Conservation (phyloP, 306 rosid species). For the Benincasa hispida region DNA sequence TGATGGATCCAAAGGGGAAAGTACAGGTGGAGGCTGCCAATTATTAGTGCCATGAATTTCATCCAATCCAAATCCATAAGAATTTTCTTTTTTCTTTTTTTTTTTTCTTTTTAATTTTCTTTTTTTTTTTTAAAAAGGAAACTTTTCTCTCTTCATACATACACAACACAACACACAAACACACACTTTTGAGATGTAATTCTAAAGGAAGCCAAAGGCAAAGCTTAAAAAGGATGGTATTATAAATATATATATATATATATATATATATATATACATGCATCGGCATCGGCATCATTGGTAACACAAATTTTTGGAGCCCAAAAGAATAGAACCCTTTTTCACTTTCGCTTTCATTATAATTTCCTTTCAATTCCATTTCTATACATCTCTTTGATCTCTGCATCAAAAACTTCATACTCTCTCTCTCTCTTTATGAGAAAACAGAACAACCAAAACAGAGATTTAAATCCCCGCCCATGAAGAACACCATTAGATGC, state of each 20-base stretch:
- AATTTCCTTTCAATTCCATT: neutral
- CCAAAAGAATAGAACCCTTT: neutral
- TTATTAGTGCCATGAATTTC: slow-evolving; percentile 63
- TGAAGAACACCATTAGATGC: slow-evolving; percentile 76
- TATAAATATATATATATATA: neutral
- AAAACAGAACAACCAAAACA: neutral
- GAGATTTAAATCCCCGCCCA: neutral
- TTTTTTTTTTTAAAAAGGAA: neutral
- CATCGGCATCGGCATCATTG: neutral
- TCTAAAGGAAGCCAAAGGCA: neutral
- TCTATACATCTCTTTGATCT: neutral
- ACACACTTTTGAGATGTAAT: neutral
- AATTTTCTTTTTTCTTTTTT: too few relatives aligned
- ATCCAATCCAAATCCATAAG: slow-evolving; percentile 6
- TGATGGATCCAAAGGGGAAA: slow-evolving; percentile 42
- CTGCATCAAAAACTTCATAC: neutral
- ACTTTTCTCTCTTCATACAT: neutral
- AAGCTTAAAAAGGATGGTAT: neutral
- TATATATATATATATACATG: neutral
- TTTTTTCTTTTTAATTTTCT: neutral
- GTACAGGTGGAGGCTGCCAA: slow-evolving; percentile 44
- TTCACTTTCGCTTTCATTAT: neutral
- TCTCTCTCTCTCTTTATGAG: slow-evolving; percentile 18
- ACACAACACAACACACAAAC: neutral
- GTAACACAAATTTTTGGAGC: neutral